Percentiles rank a stretch among this genome's conserved stretches.
Conservation (phyloP, 2,329 filamentous ascomycete genomes). For the Neurospora sp. region DNA sequence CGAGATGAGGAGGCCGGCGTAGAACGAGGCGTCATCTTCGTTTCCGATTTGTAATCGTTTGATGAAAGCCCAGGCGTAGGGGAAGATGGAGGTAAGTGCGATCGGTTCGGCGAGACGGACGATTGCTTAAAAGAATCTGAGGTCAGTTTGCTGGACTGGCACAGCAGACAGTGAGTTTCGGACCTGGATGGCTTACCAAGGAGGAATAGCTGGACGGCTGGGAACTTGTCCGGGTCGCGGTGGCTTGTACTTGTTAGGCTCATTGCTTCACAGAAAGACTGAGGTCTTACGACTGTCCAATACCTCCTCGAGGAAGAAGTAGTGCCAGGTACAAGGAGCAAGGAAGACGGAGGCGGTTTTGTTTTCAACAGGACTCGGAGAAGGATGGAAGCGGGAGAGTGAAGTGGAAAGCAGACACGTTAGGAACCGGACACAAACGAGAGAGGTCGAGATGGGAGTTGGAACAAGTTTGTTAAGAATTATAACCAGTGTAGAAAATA, state of each 20-base stretch:
- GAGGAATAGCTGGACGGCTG: slow-evolving; percentile 70
- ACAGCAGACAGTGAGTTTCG: background rate
- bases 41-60: slow-evolving; percentile 64
- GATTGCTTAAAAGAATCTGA: slow-evolving; percentile 50
- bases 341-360: background rate
- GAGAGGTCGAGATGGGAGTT: background rate
- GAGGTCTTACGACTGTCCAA: slow-evolving; percentile 31
- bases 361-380: background rate
- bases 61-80: slow-evolving; percentile 79
- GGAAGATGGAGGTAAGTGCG: slow-evolving; percentile 85
- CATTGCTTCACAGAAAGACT: slow-evolving; percentile 36
- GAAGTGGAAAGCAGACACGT: background rate
- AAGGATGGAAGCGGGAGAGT: background rate
- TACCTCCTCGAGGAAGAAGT: background rate
- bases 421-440: background rate
- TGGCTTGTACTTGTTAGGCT: slow-evolving; percentile 38
- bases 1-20: slow-evolving; percentile 79
- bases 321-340: background rate
- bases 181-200: slow-evolving; percentile 50
- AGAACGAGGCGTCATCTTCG: slow-evolving; percentile 70
- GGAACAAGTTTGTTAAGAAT: background rate
- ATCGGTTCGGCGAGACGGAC: slow-evolving; percentile 89
- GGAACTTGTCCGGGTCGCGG: slow-evolving; percentile 65
- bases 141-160: background rate
- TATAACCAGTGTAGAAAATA: background rate